Conservation (phyloP, 2,329 filamentous ascomycete genomes). For the Aspergillus amoenus region DNA sequence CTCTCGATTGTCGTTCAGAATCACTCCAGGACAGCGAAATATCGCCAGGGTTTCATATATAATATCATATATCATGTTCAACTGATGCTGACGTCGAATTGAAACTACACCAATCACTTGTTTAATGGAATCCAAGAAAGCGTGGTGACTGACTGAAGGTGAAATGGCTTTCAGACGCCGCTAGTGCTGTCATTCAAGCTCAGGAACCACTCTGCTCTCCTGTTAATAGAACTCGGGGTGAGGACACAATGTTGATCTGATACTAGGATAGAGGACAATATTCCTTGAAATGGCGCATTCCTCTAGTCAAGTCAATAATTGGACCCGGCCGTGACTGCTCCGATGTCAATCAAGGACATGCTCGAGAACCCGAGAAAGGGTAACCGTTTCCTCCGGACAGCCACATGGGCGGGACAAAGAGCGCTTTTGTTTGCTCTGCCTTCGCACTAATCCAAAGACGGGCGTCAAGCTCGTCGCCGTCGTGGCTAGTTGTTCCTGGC, state of each 20-base stretch:
- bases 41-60: too few relatives aligned
- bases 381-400: neutral
- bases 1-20: too few relatives aligned
- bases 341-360: neutral
- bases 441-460: neutral
- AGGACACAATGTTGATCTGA: neutral
- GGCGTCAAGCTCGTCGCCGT: neutral
- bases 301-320: neutral
- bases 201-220: too few relatives aligned
- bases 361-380: neutral
- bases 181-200: neutral
- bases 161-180: neutral
- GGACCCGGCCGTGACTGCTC: constrained; percentile 7
- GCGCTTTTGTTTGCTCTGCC: neutral
- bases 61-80: too few relatives aligned
- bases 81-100: too few relatives aligned
- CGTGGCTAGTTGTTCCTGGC: constrained; percentile 1
- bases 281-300: neutral
- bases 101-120: too few relatives aligned
- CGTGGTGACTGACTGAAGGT: neutral
- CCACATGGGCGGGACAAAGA: neutral
- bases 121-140: neutral
- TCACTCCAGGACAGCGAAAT: too few relatives aligned
- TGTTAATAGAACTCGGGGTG: too few relatives aligned
- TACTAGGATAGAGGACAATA: neutral